Evolutionary conservation across 2,329 filamentous ascomycete species (phyloP), one percentile per base, ranked within the genome.

Genomic region (Trichoderma simmonsii): DNA sequence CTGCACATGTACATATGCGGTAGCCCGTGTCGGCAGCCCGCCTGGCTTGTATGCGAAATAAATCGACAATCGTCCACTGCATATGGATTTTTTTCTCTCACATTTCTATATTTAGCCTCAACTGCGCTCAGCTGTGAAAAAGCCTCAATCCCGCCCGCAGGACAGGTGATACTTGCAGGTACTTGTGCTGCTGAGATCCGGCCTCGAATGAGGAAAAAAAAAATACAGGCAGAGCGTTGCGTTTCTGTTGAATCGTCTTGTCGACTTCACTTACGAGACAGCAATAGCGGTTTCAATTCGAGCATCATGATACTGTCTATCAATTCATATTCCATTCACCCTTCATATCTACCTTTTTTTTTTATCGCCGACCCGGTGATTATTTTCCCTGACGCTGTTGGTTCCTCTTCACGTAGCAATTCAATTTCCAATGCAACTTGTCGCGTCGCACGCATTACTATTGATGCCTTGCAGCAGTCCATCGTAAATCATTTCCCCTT

Each of bases 401-500:
- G 57, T 57, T 57, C 57, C 28, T 60, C 56, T 21, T n/a, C 26
- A 60, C n/a, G 56, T 60, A 60, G 28, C 56, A 24, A 24, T 51
- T 51, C 57, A 34, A 32, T 60, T 32, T 30, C 12, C 26, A 32
- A 59, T 59, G 26, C 56, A 60, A 59, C 18, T 60, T 60, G 57
- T 32, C 57, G 57, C 57, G 28, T 60, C 26, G 57, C 57, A 34
- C 28, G 28, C 56, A 36, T 36, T 39, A 36, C 9, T 36, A 62
- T 51, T 24, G 39, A 51, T n/a, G 43, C 63, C 63, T 34, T 60
- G 57, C 57, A 30, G 56, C 66, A 61, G 30, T 30, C 14, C 57
- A 30, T 51, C 57, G 66, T 68, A 60, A 68, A 68, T 70, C 57
- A 26, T 54, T 62, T 70, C 39, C 60, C 26, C 65, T 68, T 54